phyloP scores from a whole-genome alignment of 1,139 yeast species.

The Meyerozyma guilliermondii region DNA sequence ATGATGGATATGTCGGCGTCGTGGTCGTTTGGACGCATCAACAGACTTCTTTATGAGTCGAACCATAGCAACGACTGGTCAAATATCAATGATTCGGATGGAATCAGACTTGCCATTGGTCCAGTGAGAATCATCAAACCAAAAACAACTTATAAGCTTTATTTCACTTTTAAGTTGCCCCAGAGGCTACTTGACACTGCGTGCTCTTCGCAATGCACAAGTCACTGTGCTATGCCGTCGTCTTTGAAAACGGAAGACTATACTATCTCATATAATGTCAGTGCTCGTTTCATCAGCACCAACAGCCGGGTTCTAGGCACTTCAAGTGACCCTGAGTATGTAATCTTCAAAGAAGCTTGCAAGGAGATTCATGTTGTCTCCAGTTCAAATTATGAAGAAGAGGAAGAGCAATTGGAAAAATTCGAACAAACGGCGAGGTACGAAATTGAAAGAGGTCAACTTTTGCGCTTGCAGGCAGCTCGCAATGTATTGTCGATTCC shows the following conservation, averaged over 20 bases:
- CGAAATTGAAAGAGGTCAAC: neutral
- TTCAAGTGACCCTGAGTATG: neutral
- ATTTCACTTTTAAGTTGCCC: neutral
- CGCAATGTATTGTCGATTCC: neutral
- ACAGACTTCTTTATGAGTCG: neutral
- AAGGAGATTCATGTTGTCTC: neutral
- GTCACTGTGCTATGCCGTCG: neutral
- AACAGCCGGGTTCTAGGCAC: neutral
- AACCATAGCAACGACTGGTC: neutral
- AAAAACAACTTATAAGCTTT: neutral
- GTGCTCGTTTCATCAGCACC: neutral
- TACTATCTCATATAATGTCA: neutral
- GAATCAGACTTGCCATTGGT: neutral
- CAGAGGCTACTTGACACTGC: neutral
- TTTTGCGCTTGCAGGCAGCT: neutral
- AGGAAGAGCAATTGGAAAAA: neutral
- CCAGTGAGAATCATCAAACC: neutral
- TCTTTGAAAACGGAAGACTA: neutral
- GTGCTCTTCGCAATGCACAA: neutral
- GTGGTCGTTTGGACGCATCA: constrained; percentile 1
- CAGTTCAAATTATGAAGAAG: neutral
- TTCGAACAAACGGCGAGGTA: neutral
- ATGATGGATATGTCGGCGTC: constrained; percentile 1
- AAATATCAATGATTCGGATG: neutral
- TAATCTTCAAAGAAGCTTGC: neutral